These are phyloP conservation scores for Fraxinus pennsylvanica DNA, from an alignment of 257 asterid species.

Conservation along the genomic window DNA sequence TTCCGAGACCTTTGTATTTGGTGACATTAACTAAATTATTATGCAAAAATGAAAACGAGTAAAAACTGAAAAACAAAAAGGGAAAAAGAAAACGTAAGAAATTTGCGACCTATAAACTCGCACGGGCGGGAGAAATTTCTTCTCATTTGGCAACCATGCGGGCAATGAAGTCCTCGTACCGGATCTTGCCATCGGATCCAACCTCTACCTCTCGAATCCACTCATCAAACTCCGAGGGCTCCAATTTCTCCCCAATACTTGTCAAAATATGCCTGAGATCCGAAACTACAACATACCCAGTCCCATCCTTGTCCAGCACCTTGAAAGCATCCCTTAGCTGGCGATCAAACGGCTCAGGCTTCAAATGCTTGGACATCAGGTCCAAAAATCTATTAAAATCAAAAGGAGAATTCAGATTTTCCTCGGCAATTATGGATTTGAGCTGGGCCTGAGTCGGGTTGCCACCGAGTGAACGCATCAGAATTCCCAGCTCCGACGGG, in stretches of 20 bases:
- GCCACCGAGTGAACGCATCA: conserved; percentile 95
- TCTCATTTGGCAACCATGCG: conserved; percentile 87
- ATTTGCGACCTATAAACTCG: neutral
- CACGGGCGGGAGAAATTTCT: conserved; percentile 6
- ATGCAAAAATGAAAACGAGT: neutral
- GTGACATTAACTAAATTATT: neutral
- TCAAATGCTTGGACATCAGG: conserved; percentile 86
- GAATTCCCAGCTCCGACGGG: conserved; percentile 85
- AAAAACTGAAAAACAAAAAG: neutral
- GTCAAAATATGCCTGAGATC: conserved; percentile 90
- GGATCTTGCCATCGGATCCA: conserved; percentile 91
- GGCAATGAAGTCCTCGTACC: conserved; percentile 86
- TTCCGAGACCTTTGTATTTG: neutral
- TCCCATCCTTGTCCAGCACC: conserved; percentile 82
- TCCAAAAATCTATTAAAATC: conserved; percentile 74
- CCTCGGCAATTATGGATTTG: conserved; percentile 66
- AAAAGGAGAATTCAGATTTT: conserved; percentile 67
- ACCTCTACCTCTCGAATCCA: conserved; percentile 98
- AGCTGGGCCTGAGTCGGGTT: conserved; percentile 91
- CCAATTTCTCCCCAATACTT: conserved; percentile 88
- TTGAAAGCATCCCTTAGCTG: conserved; percentile 92
- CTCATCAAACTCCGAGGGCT: conserved; percentile 88
- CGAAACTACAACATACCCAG: conserved; percentile 74
- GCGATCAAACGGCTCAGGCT: conserved; percentile 96
- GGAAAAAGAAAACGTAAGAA: neutral